Conservation (phyloP, 768 basidiomycete genomes). For the Hygrocybe punicea region DNA sequence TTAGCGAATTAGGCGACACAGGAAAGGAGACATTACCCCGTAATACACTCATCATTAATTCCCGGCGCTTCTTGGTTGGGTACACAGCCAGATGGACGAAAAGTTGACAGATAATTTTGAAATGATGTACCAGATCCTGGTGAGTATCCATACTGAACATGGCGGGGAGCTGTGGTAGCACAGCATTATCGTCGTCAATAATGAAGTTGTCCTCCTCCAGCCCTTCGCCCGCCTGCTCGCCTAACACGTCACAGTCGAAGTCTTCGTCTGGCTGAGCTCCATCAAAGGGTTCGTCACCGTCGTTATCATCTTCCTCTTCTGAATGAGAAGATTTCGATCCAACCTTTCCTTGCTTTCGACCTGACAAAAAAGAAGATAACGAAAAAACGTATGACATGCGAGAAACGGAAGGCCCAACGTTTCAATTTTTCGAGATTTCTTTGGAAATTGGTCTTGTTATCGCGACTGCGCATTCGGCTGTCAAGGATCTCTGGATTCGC, state of each 20-base stretch:
- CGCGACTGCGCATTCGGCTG: constrained; percentile 57
- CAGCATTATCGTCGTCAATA: constrained; percentile 60
- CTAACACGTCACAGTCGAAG: constrained; percentile 36
- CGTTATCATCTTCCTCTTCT: constrained; percentile 25
- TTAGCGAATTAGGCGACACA: not conserved
- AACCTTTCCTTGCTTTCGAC: constrained; percentile 43
- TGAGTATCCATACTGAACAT: constrained; percentile 80
- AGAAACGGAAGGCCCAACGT: constrained; percentile 39
- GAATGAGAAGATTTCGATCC: constrained; percentile 31
- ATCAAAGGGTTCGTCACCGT: constrained; percentile 37
- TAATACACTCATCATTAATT: constrained; percentile 53
- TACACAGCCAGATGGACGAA: constrained; percentile 78
- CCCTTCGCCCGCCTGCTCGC: constrained; percentile 39
- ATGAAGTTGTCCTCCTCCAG: constrained; percentile 50
- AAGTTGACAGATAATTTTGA: constrained; percentile 85
- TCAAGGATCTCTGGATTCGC: constrained; percentile 56
- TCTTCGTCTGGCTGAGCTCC: constrained; percentile 45
- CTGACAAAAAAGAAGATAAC: constrained; percentile 17
- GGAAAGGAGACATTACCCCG: constrained; percentile 37
- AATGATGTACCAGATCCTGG: constrained; percentile 72
- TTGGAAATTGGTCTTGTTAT: constrained; percentile 58
- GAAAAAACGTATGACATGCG: constrained; percentile 6
- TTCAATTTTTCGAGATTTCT: constrained; percentile 63
- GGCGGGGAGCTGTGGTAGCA: constrained; percentile 52
- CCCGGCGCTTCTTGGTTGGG: constrained; percentile 46